Base-by-base conservation (phyloP, 495 filamentous ascomycete genomes). In the Hypoxylon intermedium region DNA sequence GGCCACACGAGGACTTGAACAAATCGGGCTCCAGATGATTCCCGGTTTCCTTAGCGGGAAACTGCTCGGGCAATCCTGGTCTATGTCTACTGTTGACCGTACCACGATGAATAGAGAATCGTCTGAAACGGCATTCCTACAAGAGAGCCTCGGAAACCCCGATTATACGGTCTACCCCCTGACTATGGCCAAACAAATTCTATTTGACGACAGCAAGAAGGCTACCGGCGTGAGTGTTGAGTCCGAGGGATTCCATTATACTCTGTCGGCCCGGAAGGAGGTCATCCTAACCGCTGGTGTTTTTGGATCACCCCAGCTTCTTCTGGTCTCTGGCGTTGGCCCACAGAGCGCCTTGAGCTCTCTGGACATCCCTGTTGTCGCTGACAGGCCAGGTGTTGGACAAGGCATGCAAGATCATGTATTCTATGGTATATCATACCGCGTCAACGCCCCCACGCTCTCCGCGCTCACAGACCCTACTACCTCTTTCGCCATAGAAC, bases 251-350 rank as follows among this genome's bases (percentile, higher is more conserved):
- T 3, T n/a, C 5, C 13, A 20, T 0, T 63, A 54, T 37, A 58
- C 42, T 3, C 20, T 67, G 1, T 47, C 28, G 7, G 78, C 75
- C 12, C 72, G 55, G 7, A 75, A 75, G 23, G 80, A 81, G 40
- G 69, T 82, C 19, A 79, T 82, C 5, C 23, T 81, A n/a, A 72
- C 74, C 5, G 73, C 72, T 16, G 79, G 79, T 7, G 70, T 63
- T 13, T 72, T 81, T 23, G 69, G 78, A 21, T 73, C 77, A 5
- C 81, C 80, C 0, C 79, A 82, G 46, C 61, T 83, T 1, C 67
- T 83, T 20, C 79, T 81, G 67, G 67, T 83, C 13, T 83, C 79
- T 36, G 79, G 79, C 1, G 66, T 82, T 48, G 82, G 82, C 0
- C 77, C 74, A 0, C 58, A 60, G 9, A 44, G 42, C 0, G 67